phyloP scores from a whole-genome alignment of 768 basidiomycete genomes.

The Lactarius vividus region DNA sequence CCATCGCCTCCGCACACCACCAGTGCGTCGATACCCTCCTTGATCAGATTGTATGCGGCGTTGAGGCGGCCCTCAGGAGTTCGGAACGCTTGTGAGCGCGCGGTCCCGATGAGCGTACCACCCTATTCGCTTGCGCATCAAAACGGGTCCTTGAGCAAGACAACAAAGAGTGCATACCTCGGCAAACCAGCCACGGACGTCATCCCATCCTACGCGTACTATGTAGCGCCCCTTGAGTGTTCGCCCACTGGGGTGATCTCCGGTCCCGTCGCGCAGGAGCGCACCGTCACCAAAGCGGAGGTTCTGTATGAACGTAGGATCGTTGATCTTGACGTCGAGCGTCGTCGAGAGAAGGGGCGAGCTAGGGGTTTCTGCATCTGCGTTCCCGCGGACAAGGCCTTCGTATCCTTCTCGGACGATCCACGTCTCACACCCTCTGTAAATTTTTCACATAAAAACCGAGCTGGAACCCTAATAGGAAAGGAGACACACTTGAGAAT shows the following conservation, averaged over 20 bases:
- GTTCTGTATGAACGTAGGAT: slow-evolving; percentile 56
- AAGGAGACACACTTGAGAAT: slow-evolving; percentile 70
- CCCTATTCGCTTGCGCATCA: slow-evolving; percentile 48
- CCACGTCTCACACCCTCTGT: slow-evolving; percentile 92
- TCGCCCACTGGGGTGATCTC: slow-evolving; percentile 61
- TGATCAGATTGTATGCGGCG: slow-evolving; percentile 89
- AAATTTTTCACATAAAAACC: not conserved
- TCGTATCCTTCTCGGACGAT: slow-evolving; percentile 98
- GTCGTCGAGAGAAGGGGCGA: slow-evolving; percentile 29
- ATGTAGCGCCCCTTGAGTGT: slow-evolving; percentile 90
- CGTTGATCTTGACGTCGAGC: slow-evolving; percentile 28
- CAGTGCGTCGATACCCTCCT: slow-evolving; percentile 95
- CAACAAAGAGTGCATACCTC: slow-evolving; percentile 50
- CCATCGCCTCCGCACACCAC: slow-evolving; percentile 98
- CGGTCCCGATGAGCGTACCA: slow-evolving; percentile 95
- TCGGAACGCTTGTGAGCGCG: slow-evolving; percentile 80
- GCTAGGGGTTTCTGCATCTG: slow-evolving; percentile 25
- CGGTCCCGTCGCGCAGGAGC: slow-evolving; percentile 76
- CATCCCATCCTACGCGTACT: slow-evolving; percentile 96
- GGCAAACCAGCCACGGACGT: slow-evolving; percentile 92
- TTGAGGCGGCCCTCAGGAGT: slow-evolving; percentile 83
- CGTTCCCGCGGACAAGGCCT: slow-evolving; percentile 93
- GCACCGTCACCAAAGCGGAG: slow-evolving; percentile 81
- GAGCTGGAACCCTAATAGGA: not conserved
- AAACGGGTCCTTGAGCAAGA: not conserved